phyloP scores from a whole-genome alignment of 2,329 filamentous ascomycete species.

The Fusarium burgessii region DNA sequence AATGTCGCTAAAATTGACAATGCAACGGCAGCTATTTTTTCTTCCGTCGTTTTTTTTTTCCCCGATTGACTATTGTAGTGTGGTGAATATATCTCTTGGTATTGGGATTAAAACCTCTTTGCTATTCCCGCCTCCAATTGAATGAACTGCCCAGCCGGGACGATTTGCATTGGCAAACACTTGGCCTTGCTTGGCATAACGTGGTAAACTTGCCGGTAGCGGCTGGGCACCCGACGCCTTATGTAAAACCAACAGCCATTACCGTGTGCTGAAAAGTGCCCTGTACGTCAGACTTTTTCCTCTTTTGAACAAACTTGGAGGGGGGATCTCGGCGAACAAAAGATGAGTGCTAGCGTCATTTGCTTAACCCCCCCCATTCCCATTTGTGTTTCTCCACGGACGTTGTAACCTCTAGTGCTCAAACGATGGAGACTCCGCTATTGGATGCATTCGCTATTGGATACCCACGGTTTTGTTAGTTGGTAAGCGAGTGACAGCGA shows the following conservation, averaged over 20 bases:
- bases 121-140: slow-evolving; percentile 44
- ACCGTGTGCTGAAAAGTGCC: not conserved
- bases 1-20: not conserved
- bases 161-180: slow-evolving; percentile 22
- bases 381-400: slow-evolving; percentile 16
- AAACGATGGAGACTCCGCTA: slow-evolving; percentile 26
- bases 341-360: slow-evolving; percentile 9
- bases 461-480: not conserved
- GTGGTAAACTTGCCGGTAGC: slow-evolving; percentile 20
- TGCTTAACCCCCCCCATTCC: slow-evolving; percentile 4
- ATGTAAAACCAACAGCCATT: not conserved
- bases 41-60: no score
- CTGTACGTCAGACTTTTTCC: not conserved
- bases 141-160: slow-evolving; percentile 24
- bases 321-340: slow-evolving; percentile 12
- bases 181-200: slow-evolving; percentile 42
- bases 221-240: slow-evolving; percentile 22
- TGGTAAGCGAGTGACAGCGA: not conserved
- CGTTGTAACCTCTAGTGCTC: slow-evolving; percentile 13
- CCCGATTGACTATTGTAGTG: not conserved
- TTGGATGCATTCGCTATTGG: slow-evolving; percentile 34
- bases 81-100: not conserved
- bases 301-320: not conserved
- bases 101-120: slow-evolving; percentile 14
- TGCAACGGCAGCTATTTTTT: slow-evolving; percentile 3